Evolutionary conservation across 345 rosid species (phyloP), one percentile per base, ranked within the genome.

Genomic region (Streptanthus diversifolius): DNA sequence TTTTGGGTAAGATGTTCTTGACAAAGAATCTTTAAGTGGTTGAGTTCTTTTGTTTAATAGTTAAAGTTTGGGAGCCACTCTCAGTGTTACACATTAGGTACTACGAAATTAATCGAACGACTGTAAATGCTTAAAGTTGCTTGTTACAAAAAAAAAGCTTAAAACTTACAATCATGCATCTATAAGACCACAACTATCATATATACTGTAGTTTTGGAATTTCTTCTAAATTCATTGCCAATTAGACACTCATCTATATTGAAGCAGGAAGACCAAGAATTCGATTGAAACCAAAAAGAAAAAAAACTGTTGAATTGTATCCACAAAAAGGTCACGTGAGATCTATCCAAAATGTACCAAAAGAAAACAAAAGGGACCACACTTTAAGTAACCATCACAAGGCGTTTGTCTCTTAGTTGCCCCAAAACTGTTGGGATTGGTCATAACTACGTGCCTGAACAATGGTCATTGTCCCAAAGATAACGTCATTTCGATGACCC

Each of bases 271-370:
- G 68, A 67, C 7, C 56, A 51, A 68, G 30, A 32, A 68, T 30
- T 21, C 13, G 39, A 51, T 9, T 22, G 37, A 60, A 29, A 4
- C 9, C 14, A 39, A 43, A 43, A 24, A 17, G 8, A 4, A 19
- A 44, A 63, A 18, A 22, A n/a, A 40, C 49, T 25, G 37, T 24
- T 59, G 44, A 68, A 30, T 60, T 60, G 73, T 24, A 68, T 75
- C 74, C 79, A 75, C 62, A 40, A 49, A 59, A 51, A 15, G 62
- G 47, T 74, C 73, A 67, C 62, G 68, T 49, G 78, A 67, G 67
- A n/a, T 47, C 36, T 67, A 67, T 59, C 78, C 47, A 59, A 67
- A 67, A 51, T 30, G 55, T 58, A 49, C 17, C 72, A 21, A 67
- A 49, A 21, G 21, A 39, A 58, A 74, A 58, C 25, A 6, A 51